Evolutionary conservation across 1,284 basidiomycete genomes (phyloP).

Genomic region (Ustilago vetiveriae): DNA sequence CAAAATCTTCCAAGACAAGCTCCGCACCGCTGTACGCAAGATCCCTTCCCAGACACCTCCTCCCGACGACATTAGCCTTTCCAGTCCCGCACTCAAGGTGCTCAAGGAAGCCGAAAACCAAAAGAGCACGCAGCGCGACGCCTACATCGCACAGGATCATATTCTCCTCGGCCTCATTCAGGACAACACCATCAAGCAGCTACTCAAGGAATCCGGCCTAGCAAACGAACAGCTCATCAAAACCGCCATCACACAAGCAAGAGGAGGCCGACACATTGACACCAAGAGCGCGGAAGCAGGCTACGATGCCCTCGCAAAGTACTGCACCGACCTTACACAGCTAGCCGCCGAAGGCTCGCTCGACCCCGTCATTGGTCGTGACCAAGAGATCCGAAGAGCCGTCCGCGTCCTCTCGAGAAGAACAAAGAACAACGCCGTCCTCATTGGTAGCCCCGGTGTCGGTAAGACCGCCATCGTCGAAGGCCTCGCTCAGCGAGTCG

Average conservation of each 20-base stretch:
- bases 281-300: conserved; percentile 74
- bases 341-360: conserved; percentile 70
- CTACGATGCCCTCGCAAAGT: conserved; percentile 67
- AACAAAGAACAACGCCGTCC: conserved; percentile 90
- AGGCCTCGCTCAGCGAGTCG: conserved; percentile 93
- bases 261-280: conserved; percentile 84
- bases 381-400: conserved; percentile 64
- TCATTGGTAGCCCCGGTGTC: conserved; percentile 74
- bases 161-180: conserved; percentile 79
- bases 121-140: conserved; percentile 75
- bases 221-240: conserved; percentile 77
- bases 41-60: conserved; percentile 63
- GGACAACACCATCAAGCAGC: conserved; percentile 74
- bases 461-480: conserved; percentile 81
- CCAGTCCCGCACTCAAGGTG: conserved; percentile 54
- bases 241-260: conserved; percentile 80
- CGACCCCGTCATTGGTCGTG: conserved; percentile 72
- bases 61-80: conserved; percentile 61
- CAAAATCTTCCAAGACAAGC: conserved; percentile 51
- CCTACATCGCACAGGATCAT: conserved; percentile 90
- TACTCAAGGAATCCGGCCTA: conserved; percentile 80
- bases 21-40: conserved; percentile 58
- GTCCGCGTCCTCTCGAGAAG: conserved; percentile 68
- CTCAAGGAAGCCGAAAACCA: conserved; percentile 59
- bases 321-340: conserved; percentile 72